These are phyloP conservation scores for Xylaria longipes DNA, from an alignment of 495 filamentous ascomycete species.

Conservation along the genomic window DNA sequence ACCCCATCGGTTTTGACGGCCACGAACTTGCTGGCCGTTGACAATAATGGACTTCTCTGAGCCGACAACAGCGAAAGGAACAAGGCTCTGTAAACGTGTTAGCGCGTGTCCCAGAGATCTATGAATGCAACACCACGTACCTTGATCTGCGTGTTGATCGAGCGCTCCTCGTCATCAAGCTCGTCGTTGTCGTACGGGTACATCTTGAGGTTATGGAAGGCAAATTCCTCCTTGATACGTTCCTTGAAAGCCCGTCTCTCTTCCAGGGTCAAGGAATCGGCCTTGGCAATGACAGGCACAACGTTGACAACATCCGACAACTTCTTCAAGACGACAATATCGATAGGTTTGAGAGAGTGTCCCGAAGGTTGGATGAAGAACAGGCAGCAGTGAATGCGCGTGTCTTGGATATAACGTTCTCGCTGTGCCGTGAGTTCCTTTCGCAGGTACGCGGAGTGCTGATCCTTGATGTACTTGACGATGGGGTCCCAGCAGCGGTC, in stretches of 20 bases:
- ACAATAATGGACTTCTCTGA: slow-evolving; percentile 98
- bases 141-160: slow-evolving; percentile 94
- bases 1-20: slow-evolving; percentile 98
- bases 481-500: slow-evolving; percentile 99
- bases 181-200: slow-evolving; percentile 99
- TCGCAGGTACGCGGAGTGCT: slow-evolving; percentile 98
- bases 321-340: slow-evolving; percentile 99
- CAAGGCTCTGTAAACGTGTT: slow-evolving; percentile 70
- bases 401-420: slow-evolving; percentile 99
- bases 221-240: slow-evolving; percentile 98
- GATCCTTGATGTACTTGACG: slow-evolving; percentile 99
- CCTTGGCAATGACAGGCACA: slow-evolving; percentile 98
- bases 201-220: slow-evolving; percentile 99
- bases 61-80: slow-evolving; percentile 97
- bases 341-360: slow-evolving; percentile 97
- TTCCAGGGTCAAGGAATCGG: slow-evolving; percentile 94
- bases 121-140: slow-evolving; percentile 47
- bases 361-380: slow-evolving; percentile 99
- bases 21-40: slow-evolving; percentile 96
- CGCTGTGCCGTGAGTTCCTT: slow-evolving; percentile 99
- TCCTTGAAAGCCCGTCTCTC: slow-evolving; percentile 97
- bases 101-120: slow-evolving; percentile 36
- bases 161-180: slow-evolving; percentile 95
- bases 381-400: slow-evolving; percentile 97
- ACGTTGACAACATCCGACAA: slow-evolving; percentile 99